These are phyloP conservation scores for Pistacia integerrima DNA, from an alignment of 345 rosid species.

Conservation along the genomic window DNA sequence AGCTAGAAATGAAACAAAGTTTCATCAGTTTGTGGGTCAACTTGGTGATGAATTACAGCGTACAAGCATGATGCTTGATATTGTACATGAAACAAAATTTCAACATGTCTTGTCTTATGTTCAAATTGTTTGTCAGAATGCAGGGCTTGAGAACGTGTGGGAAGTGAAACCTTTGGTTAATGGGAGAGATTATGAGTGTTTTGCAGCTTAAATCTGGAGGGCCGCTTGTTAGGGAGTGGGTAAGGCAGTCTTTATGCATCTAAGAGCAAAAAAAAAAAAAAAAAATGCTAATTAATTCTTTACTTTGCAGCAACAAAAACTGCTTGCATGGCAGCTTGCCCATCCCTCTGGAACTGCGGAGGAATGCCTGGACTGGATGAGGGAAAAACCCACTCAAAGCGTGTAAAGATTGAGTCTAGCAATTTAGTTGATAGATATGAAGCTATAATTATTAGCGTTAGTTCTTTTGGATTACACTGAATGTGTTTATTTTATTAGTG, in stretches of 20 bases:
- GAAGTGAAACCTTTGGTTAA: conserved; percentile 76
- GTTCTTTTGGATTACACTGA: not conserved
- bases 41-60: no score
- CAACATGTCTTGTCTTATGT: not conserved
- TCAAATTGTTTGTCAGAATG: conserved; percentile 8
- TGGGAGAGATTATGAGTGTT: conserved; percentile 58
- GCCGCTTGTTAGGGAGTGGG: conserved; percentile 86
- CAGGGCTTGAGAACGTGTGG: conserved; percentile 87
- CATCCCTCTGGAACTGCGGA: conserved; percentile 65
- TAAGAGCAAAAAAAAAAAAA: not conserved
- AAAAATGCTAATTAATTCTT: conserved; percentile 33
- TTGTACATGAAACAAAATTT: not conserved
- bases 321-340: conserved; percentile 85
- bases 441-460: not conserved
- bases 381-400: conserved; percentile 62
- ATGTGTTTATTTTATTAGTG: no score
- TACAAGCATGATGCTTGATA: not conserved
- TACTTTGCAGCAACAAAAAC: conserved; percentile 68
- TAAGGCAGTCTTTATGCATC: conserved; percentile 31
- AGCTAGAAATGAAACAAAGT: no score
- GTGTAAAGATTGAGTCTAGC: conserved; percentile 44
- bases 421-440: not conserved
- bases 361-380: conserved; percentile 92
- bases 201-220: conserved; percentile 79
- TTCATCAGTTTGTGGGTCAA: no score